A percentile compares a stretch with the other conserved stretches of the same genome.
phyloP scores from a whole-genome alignment of 768 basidiomycete species.

The Suillus fuscotomentosus region DNA sequence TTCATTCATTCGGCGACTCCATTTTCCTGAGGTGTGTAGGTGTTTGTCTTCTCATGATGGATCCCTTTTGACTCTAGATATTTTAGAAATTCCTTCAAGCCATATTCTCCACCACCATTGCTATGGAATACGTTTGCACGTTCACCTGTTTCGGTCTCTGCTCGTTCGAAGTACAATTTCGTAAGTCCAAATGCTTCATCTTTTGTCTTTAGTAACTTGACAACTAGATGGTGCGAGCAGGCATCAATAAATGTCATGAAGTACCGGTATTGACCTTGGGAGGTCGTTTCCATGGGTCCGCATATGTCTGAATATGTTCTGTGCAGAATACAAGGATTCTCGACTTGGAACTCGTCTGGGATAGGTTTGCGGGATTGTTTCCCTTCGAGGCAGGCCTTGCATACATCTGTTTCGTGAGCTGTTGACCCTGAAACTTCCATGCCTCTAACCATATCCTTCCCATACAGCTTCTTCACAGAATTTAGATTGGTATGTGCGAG shows the following conservation, averaged over 20 bases:
- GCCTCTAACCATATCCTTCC: conserved; percentile 8
- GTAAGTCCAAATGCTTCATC: no score
- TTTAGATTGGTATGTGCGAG: conserved; percentile 2
- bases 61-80: no score
- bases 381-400: conserved; percentile 20
- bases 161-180: no score
- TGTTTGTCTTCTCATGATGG: no score
- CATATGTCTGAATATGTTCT: conserved; percentile 20
- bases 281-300: conserved; percentile 15
- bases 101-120: conserved; percentile 29
- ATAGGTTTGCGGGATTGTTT: conserved; percentile 19
- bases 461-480: conserved; percentile 3
- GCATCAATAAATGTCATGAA: conserved; percentile 9
- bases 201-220: no score
- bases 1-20: no score
- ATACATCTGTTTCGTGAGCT: not conserved
- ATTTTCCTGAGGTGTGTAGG: no score
- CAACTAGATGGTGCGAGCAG: no score
- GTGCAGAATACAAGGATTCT: not conserved
- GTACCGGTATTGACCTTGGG: conserved; percentile 11
- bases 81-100: conserved; percentile 18
- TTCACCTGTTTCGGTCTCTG: conserved; percentile 12
- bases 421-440: no score
- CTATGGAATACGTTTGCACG: conserved; percentile 16
- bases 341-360: conserved; percentile 6